phyloP scores from a whole-genome alignment of 2,329 filamentous ascomycete genomes.

The Elsinoe ampelina region DNA sequence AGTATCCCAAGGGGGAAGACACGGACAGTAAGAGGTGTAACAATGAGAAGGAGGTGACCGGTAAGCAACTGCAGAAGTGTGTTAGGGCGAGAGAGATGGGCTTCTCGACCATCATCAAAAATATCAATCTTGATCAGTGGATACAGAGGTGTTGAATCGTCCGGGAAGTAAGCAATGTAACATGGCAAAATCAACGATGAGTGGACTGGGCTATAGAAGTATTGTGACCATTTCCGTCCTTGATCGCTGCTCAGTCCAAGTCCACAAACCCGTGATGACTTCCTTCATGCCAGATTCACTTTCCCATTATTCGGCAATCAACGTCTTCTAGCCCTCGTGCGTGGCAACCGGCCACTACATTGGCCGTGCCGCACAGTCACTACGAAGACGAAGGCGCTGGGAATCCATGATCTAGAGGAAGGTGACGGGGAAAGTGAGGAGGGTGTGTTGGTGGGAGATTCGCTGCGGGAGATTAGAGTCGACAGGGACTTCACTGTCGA shows the following conservation, averaged over 20 bases:
- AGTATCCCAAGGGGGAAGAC: slow-evolving; percentile 49
- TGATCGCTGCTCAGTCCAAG: too few relatives aligned
- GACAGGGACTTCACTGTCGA: background rate
- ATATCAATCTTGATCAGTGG: slow-evolving; percentile 45
- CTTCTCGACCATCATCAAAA: slow-evolving; percentile 58
- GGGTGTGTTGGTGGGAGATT: background rate
- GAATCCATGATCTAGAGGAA: background rate
- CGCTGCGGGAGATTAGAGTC: background rate
- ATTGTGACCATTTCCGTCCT: too few relatives aligned
- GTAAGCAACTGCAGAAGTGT: slow-evolving; percentile 22
- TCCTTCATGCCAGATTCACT: too few relatives aligned
- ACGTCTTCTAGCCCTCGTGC: too few relatives aligned
- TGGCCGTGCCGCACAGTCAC: background rate
- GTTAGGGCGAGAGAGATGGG: slow-evolving; percentile 40
- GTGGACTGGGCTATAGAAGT: too few relatives aligned
- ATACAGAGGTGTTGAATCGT: background rate
- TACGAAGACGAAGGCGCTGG: background rate
- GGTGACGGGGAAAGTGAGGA: background rate
- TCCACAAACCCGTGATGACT: too few relatives aligned
- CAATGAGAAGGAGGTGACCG: background rate
- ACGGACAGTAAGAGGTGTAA: slow-evolving; percentile 3
- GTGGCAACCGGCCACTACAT: too few relatives aligned
- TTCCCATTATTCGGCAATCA: too few relatives aligned
- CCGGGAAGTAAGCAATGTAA: background rate
- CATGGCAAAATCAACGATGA: background rate